Percentiles rank a stretch among this genome's conserved stretches.
Evolutionary conservation across 441 rosid species (phyloP).

Genomic region (Hura crepitans): DNA sequence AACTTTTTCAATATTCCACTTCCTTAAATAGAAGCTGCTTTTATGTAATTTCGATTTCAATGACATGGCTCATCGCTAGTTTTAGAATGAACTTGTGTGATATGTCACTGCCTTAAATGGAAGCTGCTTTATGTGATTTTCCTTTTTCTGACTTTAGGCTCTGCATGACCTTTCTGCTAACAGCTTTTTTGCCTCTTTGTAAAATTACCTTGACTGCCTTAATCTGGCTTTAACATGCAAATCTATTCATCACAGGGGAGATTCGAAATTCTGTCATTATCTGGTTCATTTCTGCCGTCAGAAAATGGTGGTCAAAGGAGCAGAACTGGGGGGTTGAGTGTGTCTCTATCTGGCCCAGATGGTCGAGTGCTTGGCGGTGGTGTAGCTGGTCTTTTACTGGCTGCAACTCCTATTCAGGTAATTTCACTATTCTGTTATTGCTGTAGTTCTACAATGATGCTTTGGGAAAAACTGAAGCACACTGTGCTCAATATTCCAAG

Average conservation of each 20-base stretch:
- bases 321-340: constrained; percentile 53
- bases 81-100: not conserved
- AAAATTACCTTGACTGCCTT: not conserved
- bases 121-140: not conserved
- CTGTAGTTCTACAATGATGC: not conserved
- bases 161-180: not conserved
- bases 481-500: not conserved
- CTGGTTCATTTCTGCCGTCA: constrained; percentile 44
- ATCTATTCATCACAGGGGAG: constrained; percentile 40
- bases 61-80: not conserved
- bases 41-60: not conserved
- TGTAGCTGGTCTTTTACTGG: constrained; percentile 49
- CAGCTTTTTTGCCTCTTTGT: not conserved
- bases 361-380: constrained; percentile 57
- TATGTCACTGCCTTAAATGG: not conserved
- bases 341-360: constrained; percentile 51
- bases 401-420: constrained; percentile 58
- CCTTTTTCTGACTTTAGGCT: not conserved
- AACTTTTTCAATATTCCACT: not conserved
- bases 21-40: not conserved
- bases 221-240: constrained; percentile 2
- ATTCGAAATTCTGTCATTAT: constrained; percentile 53
- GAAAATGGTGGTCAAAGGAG: constrained; percentile 42
- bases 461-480: not conserved
- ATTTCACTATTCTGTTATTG: constrained; percentile 1